A percentile compares a stretch with the other conserved stretches of the same genome.
Evolutionary conservation across 495 filamentous ascomycete species (phyloP).

Genomic region (Penicillium bialowiezense): DNA sequence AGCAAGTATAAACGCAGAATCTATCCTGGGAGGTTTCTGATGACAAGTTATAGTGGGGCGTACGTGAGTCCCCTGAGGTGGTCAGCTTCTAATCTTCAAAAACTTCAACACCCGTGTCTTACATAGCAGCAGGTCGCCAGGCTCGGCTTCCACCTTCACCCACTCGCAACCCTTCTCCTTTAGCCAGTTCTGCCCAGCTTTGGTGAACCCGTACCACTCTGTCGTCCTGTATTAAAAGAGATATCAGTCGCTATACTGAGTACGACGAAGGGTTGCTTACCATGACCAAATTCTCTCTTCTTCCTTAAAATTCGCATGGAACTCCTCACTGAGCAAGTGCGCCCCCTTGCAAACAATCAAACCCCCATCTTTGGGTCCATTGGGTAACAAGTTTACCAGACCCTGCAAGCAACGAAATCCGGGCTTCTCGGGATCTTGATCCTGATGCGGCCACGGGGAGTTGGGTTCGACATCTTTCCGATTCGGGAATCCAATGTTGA

Average conservation of each 20-base stretch:
- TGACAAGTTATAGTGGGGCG: constrained; percentile 29
- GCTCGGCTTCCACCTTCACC: constrained; percentile 34
- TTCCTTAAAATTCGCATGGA: constrained; percentile 21
- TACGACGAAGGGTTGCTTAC: constrained; percentile 17
- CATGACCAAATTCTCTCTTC: constrained; percentile 26
- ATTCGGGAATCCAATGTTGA: constrained; percentile 31
- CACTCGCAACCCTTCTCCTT: constrained; percentile 21
- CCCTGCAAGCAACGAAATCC: constrained; percentile 41
- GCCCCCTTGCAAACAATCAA: constrained; percentile 28
- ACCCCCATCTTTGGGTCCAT: constrained; percentile 35
- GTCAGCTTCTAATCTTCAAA: background rate
- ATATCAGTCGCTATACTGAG: constrained; percentile 2
- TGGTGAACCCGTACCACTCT: constrained; percentile 33
- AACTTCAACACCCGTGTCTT: background rate
- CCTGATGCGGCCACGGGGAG: constrained; percentile 39
- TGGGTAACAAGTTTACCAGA: constrained; percentile 35
- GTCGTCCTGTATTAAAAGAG: constrained; percentile 11
- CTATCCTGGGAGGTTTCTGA: constrained; percentile 14
- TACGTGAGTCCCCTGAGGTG: constrained; percentile 27
- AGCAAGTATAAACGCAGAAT: constrained; percentile 26
- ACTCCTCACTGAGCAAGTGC: constrained; percentile 26
- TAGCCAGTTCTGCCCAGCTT: constrained; percentile 25
- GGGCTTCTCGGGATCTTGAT: constrained; percentile 34
- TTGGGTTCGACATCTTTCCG: constrained; percentile 26
- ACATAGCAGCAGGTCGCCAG: constrained; percentile 33